These are phyloP conservation scores for Wolfiporia cocos DNA, from an alignment of 1,284 basidiomycete species.

Conservation along the genomic window DNA sequence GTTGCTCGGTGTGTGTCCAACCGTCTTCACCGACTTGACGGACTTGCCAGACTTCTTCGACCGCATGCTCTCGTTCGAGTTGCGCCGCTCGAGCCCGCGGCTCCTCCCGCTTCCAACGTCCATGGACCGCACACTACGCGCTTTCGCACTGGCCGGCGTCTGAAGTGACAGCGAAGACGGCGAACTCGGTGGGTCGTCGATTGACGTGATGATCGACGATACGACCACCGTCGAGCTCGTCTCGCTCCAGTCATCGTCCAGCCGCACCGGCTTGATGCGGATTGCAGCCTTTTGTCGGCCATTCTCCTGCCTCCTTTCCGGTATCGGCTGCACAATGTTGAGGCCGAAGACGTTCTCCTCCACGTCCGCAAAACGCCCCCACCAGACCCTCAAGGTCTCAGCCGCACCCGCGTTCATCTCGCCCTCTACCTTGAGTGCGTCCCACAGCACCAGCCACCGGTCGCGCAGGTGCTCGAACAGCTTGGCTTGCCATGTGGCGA, in stretches of 20 bases:
- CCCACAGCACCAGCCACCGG: conserved; percentile 73
- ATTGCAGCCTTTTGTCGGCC: conserved; percentile 13
- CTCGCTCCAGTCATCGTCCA: conserved; percentile 10
- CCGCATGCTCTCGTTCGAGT: conserved; percentile 36
- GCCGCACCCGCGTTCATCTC: conserved; percentile 59
- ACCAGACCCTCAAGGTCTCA: conserved; percentile 68
- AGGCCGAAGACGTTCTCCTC: conserved; percentile 42
- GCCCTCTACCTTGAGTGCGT: conserved; percentile 68
- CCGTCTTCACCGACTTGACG: conserved; percentile 13
- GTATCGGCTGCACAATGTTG: conserved; percentile 31
- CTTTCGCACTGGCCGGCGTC: conserved; percentile 11
- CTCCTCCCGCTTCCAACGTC: conserved; percentile 10
- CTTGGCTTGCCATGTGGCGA: conserved; percentile 48
- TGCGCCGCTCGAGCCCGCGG: conserved; percentile 16
- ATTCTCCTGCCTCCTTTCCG: conserved; percentile 14
- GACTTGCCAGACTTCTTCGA: conserved; percentile 35
- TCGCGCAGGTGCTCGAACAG: conserved; percentile 56
- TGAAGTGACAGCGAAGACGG: conserved; percentile 4
- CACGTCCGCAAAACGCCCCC: conserved; percentile 55
- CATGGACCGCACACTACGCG: conserved; percentile 14
- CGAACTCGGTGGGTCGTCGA: conserved; percentile 6
- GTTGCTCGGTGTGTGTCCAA: conserved; percentile 15
- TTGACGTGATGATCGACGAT: conserved; percentile 1
- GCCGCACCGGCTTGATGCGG: conserved; percentile 9
- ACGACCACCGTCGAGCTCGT: conserved; percentile 12